Base-by-base conservation (phyloP, 108 stramenopile genomes). In the Mayamaea pseudoterrestris region DNA sequence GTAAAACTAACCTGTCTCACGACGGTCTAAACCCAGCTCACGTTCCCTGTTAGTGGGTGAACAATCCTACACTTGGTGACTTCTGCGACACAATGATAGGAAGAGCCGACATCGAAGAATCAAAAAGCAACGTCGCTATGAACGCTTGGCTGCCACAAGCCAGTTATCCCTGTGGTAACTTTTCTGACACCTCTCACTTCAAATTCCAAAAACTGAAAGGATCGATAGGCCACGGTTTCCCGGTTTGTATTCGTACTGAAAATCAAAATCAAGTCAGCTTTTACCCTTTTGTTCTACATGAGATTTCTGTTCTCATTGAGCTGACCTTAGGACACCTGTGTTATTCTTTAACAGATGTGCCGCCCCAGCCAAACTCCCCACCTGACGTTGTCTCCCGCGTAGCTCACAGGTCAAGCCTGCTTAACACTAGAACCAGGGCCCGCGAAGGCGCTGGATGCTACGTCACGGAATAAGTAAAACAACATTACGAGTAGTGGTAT, bases 141-240 rank as follows among this genome's bases (percentile, higher is more conserved):
- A 76, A 80, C 74, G 74, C 78, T 80, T 76, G 74, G 78, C 78
- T 80, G 89, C 89, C 81, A 86, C 89, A 86, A 91, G 90, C 90
- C 90, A 87, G 85, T 87, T 87, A 92, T 92, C 90, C 90, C 83
- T 93, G 90, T 93, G 91, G 91, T 89, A 93, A 93, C 90, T 93
- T 88, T 88, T 93, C 90, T 92, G 90, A 88, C 90, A 88, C 90
- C 84, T 91, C 90, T 84, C 74, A 78, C 89, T 83, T 86, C 71
- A 91, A 83, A 83, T 85, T 85, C 83, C 57, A 78, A 85, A n/a
- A 73, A 77, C 69, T 76, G 78, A 85, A 90, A 90, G 89, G 90
- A 91, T 91, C 90, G 82, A 86, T 91, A 91, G 90, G 84, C 83
- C 83, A 91, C 80, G 81, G 71, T 91, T 91, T 90, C 89, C 71